Evolutionary conservation across 2,329 filamentous ascomycete species (phyloP), one percentile per base, ranked within the genome.

Genomic region (Gyromitra esculenta): DNA sequence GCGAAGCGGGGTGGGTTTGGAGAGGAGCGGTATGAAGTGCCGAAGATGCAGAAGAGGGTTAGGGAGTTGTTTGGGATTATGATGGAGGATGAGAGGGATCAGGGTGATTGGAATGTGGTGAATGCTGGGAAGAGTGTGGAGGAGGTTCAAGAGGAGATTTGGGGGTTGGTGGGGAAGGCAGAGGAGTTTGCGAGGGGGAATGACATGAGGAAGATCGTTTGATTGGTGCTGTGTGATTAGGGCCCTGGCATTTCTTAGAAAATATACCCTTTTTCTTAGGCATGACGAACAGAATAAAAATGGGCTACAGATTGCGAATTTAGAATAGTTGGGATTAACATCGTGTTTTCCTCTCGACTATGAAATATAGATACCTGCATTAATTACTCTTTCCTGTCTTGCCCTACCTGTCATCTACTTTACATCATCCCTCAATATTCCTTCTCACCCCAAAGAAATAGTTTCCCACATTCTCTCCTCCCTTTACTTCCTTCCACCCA

Each of bases 391-490:
- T n/a, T 0, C 18, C 4, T 25, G 21, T 43, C 35, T 41, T 52
- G 15, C 37, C 41, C 37, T 67, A 73, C 66, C 25, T 31, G 4
- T 31, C 25, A 31, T 31, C 25, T 31, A 31, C 25, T 31, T 31
- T 31, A 4, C 25, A 31, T 31, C 25, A 31, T 31, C 65, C 73
- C 77, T 79, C 82, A 60, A 82, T 37, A 35, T 84, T 85, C 82
- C 86, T 91, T 84, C 90, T 89, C 56, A 97, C 90, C 7, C 89
- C 96, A 83, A 97, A 97, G 84, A 99, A 98, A 85, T 98, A 99
- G 83, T 99, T 99, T 8, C 95, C 95, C 82, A 93, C 89, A 82
- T 89, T 89, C 85, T 98, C 95, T 81, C 93, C 92, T 1, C 93
- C 92, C 31, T 85, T 83, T 3, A 97, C 90, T 83, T 93, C 89